Conservation (phyloP, 495 filamentous ascomycete species). For the Thozetella sp. region DNA sequence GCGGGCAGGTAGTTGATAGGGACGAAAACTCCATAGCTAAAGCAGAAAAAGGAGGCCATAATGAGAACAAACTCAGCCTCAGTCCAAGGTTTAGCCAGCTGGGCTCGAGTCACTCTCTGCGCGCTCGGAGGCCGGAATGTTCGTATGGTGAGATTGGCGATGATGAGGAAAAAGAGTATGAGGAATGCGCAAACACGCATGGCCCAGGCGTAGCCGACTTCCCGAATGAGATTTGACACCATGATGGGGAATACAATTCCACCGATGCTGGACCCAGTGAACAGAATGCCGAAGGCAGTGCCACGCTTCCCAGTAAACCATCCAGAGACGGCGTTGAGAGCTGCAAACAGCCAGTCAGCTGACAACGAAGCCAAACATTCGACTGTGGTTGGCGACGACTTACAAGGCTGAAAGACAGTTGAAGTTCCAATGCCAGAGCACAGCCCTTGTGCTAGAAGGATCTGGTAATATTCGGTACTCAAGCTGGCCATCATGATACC, state of each 20-base stretch:
- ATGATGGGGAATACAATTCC: constrained; percentile 68
- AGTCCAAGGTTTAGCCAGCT: constrained; percentile 21
- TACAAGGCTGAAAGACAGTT: constrained; percentile 36
- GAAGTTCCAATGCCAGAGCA: constrained; percentile 31
- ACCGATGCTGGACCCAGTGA: constrained; percentile 60
- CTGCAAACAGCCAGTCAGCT: neutral
- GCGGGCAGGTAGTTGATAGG: constrained; percentile 68
- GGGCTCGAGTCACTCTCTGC: constrained; percentile 16
- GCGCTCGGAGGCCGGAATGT: constrained; percentile 9
- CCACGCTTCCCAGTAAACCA: constrained; percentile 70
- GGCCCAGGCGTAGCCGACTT: constrained; percentile 65
- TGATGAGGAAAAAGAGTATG: constrained; percentile 56
- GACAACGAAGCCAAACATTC: no score
- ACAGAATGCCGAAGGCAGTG: constrained; percentile 64
- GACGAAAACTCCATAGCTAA: constrained; percentile 56
- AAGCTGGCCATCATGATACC: constrained; percentile 72
- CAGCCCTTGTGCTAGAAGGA: constrained; percentile 57
- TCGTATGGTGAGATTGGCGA: constrained; percentile 38
- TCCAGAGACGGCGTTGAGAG: constrained; percentile 5
- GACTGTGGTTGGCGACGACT: no score
- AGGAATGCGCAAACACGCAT: constrained; percentile 67
- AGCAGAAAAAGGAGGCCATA: constrained; percentile 39
- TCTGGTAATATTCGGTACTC: constrained; percentile 58
- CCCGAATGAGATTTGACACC: constrained; percentile 55
- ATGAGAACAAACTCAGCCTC: constrained; percentile 36